phyloP scores from a whole-genome alignment of 192 early-diverging fungal species.

The Coemansia furcata region DNA sequence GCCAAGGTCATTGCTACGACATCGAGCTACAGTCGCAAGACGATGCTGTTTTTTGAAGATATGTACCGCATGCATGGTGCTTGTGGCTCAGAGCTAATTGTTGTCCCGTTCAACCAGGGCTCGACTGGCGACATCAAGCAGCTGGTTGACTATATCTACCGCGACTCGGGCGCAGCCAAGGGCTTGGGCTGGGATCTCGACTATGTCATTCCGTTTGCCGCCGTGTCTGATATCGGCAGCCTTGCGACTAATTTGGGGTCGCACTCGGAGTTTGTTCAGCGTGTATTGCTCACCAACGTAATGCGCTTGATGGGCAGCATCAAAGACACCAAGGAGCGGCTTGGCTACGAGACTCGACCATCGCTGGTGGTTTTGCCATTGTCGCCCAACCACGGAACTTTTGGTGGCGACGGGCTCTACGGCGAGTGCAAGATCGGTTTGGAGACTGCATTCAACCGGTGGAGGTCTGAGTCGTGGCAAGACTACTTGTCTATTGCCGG shows the following conservation, averaged over 20 bases:
- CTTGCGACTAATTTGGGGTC: conserved; percentile 83
- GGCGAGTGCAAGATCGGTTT: conserved; percentile 93
- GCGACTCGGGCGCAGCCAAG: conserved; percentile 33
- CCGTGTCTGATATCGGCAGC: conserved; percentile 83
- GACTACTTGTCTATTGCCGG: conserved; percentile 83
- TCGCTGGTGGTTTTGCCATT: conserved; percentile 85
- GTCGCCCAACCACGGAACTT: conserved; percentile 96
- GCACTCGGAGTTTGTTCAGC: conserved; percentile 85
- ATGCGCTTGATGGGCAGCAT: conserved; percentile 83
- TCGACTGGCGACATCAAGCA: conserved; percentile 75
- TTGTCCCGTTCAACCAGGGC: conserved; percentile 94
- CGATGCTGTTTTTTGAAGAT: conserved; percentile 79
- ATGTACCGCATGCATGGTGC: conserved; percentile 89
- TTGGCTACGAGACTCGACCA: conserved; percentile 78
- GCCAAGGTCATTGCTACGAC: conserved; percentile 88
- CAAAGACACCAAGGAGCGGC: conserved; percentile 75
- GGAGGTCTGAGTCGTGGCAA: conserved; percentile 87
- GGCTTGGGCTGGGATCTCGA: conserved; percentile 94
- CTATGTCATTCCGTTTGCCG: conserved; percentile 93
- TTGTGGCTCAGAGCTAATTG: conserved; percentile 75
- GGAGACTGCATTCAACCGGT: conserved; percentile 89
- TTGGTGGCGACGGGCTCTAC: conserved; percentile 93
- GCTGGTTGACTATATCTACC: conserved; percentile 88
- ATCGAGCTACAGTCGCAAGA: conserved; percentile 71
- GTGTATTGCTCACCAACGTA: conserved; percentile 93